Evolutionary conservation across 441 rosid species (phyloP).

Genomic region (Erodium texanum): DNA sequence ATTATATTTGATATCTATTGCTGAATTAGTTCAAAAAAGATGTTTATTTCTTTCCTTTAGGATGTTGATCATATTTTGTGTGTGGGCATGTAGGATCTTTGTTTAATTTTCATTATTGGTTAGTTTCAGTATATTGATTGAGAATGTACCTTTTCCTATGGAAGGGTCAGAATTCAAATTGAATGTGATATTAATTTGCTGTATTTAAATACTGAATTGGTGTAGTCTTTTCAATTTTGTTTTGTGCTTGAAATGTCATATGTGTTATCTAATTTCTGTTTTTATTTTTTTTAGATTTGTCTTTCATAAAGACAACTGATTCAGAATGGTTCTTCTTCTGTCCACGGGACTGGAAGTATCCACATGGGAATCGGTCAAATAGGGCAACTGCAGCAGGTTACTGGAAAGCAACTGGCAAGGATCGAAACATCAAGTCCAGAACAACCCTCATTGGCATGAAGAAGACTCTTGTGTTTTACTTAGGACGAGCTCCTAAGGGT

Average conservation of each 20-base stretch:
- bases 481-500: slow-evolving; percentile 71
- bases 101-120: not conserved
- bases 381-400: slow-evolving; percentile 71
- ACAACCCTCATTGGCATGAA: slow-evolving; percentile 56
- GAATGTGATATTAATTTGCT: not conserved
- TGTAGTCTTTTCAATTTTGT: not conserved
- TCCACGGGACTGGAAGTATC: slow-evolving; percentile 71
- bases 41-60: too few species aligned
- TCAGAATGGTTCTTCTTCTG: slow-evolving; percentile 90
- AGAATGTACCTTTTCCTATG: too few species aligned
- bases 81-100: not conserved
- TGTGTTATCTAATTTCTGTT: not conserved
- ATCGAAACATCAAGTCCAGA: slow-evolving; percentile 56
- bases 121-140: not conserved
- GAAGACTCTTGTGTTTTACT: slow-evolving; percentile 69
- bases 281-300: slow-evolving; percentile 31
- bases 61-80: too few species aligned
- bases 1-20: too few species aligned
- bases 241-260: not conserved
- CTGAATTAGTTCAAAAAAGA: too few species aligned
- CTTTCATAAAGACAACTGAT: slow-evolving; percentile 44
- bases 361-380: slow-evolving; percentile 59
- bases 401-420: slow-evolving; percentile 92
- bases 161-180: not conserved
- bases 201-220: not conserved